Conservation (phyloP, 2,329 filamentous ascomycete genomes). For the Phaeoacremonium minimum region DNA sequence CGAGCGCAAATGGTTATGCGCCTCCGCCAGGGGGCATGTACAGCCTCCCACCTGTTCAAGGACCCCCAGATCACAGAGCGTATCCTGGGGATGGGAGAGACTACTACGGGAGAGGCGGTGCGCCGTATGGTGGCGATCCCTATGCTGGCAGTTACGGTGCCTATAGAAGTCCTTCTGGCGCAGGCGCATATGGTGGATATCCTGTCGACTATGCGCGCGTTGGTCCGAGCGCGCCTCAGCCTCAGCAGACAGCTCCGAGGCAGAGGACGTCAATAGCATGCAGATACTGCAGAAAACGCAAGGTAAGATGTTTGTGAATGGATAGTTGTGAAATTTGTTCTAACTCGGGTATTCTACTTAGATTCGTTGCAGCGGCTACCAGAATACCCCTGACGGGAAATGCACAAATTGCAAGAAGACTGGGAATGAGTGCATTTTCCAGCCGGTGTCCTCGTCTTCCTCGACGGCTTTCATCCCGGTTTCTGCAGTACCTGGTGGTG, state of each 20-base stretch:
- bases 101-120: conserved; percentile 10
- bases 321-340: neutral
- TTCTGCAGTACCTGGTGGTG: conserved; percentile 52
- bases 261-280: conserved; percentile 58
- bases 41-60: conserved; percentile 14
- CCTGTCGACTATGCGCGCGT: conserved; percentile 22
- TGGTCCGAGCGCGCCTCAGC: conserved; percentile 28
- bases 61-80: conserved; percentile 8
- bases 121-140: conserved; percentile 2
- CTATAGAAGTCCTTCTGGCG: conserved; percentile 26
- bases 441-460: conserved; percentile 52
- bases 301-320: conserved; percentile 32
- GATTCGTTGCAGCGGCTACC: conserved; percentile 60
- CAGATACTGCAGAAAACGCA: conserved; percentile 57
- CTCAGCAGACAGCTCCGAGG: conserved; percentile 49
- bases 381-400: conserved; percentile 54
- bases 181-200: conserved; percentile 20
- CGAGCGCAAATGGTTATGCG: conserved; percentile 38
- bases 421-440: conserved; percentile 58
- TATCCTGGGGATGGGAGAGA: conserved; percentile 11
- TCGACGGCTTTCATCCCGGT: conserved; percentile 57
- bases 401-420: conserved; percentile 59
- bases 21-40: conserved; percentile 21
- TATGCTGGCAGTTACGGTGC: conserved; percentile 15
- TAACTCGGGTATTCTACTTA: no score